A percentile compares a stretch with the other conserved stretches of the same genome.
Evolutionary conservation across 2,329 filamentous ascomycete genomes (phyloP).

Genomic region (Trichophyton rubrum): DNA sequence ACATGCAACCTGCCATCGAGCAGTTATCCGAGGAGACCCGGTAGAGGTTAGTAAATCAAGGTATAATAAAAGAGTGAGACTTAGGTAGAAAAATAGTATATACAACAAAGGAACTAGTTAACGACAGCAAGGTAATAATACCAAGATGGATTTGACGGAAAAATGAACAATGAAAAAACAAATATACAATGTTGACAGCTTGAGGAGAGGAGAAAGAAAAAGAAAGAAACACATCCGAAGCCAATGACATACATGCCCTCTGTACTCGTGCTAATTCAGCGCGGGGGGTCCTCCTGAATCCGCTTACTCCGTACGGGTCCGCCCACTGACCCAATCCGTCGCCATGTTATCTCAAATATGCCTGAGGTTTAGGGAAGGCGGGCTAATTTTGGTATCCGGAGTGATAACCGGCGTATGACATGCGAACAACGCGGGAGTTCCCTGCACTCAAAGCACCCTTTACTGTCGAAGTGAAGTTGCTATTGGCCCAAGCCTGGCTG

Average conservation of each 20-base stretch:
- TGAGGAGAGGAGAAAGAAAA: background rate
- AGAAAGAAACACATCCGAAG: background rate
- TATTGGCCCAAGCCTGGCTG: conserved; percentile 47
- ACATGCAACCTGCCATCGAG: too few species aligned
- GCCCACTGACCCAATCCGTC: background rate
- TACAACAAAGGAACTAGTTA: background rate
- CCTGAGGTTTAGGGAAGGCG: background rate
- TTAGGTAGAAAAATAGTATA: background rate
- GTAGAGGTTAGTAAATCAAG: too few species aligned
- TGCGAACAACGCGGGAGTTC: background rate
- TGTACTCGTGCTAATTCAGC: background rate
- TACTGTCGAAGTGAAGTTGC: conserved; percentile 42
- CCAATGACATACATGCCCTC: background rate
- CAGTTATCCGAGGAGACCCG: too few species aligned
- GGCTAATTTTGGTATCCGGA: background rate
- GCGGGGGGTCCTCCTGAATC: too few species aligned
- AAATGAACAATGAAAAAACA: background rate
- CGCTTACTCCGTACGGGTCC: too few species aligned
- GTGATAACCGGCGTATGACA: background rate
- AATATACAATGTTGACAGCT: background rate
- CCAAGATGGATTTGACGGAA: background rate
- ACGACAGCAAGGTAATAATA: too few species aligned
- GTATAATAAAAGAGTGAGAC: too few species aligned
- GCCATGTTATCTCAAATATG: background rate
- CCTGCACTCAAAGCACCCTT: conserved; percentile 21